These are phyloP conservation scores for Entrophospora sp. DNA, from an alignment of 192 early-diverging fungal species.

Conservation along the genomic window DNA sequence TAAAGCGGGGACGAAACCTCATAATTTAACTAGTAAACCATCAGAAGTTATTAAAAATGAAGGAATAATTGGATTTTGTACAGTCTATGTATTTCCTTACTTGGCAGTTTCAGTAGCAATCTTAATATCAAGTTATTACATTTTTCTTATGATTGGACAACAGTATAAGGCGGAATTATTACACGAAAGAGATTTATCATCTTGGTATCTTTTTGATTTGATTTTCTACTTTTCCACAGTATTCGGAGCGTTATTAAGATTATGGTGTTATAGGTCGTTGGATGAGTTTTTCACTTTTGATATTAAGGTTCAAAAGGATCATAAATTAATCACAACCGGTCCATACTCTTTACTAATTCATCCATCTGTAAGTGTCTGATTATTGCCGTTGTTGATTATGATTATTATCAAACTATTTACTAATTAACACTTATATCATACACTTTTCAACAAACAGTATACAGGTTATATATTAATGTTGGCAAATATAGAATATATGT, in stretches of 20 bases:
- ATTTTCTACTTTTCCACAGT: too few species aligned
- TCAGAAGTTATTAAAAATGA: too few species aligned
- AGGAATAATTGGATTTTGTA: too few species aligned
- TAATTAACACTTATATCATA: neutral
- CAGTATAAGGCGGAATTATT: too few species aligned
- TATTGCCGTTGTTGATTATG: neutral
- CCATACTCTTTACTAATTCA: slow-evolving; percentile 13
- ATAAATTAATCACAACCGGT: slow-evolving; percentile 9
- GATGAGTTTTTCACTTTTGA: slow-evolving; percentile 11
- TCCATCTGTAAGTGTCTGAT: neutral
- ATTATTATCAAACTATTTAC: neutral
- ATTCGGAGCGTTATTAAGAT: neutral
- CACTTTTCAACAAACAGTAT: neutral
- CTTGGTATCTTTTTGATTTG: too few species aligned
- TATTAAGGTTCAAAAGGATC: neutral
- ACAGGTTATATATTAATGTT: neutral
- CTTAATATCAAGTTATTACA: too few species aligned
- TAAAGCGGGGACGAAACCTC: too few species aligned
- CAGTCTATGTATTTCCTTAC: too few species aligned
- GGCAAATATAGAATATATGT: neutral
- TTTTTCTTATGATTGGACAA: too few species aligned
- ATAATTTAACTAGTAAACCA: too few species aligned
- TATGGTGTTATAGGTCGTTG: slow-evolving; percentile 7
- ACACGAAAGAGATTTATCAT: too few species aligned
- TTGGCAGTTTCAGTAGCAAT: too few species aligned